Evolutionary conservation across 257 asterid species (phyloP), one percentile per base, ranked within the genome.

Genomic region (Solanum chilense): DNA sequence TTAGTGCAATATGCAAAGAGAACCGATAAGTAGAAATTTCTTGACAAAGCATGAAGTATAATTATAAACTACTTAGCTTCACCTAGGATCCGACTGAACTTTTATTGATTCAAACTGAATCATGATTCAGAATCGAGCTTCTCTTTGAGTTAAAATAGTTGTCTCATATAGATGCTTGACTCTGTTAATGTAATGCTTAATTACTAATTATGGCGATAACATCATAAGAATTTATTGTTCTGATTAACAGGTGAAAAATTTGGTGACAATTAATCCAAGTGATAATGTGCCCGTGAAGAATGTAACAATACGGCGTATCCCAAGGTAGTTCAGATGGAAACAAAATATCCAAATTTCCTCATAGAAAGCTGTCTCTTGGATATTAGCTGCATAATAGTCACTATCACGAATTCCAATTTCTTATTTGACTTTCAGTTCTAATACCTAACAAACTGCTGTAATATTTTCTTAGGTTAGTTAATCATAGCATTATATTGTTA

Each of bases 281-380:
- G 96, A 92, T 82, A 90, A 88, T 81, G 91, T 91, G 25, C 91
- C 82, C 13, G 87, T 93, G 90, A 91, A 92, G 90, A 92, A 93
- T 86, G 91, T 93, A 70, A 91, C 93, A 71, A 91, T 95, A 88
- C 91, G 97, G 83, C 90, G 92, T 81, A 90, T 93, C n/a, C 98
- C 97, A 3, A 94, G 95, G 98, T 95, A 92, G 9, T n/a, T n/a
- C 4, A 74, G 60, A 13, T 42, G 33, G 58, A 76, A 76, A 39
- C 18, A 41, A 11, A 21, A 20, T 21, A 49, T 23, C 58, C 82
- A 75, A 6, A 41, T 25, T 64, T 1, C 39, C 39, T 37, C 39
- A 37, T 37, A 37, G 39, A 37, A 37, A 37, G 1, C 7, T 5
- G 35, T 64, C 73, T 64, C 73, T 64, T 25, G 73, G 35, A 64